Percentiles rank a stretch among this genome's conserved stretches.
Conservation (phyloP, 2,329 filamentous ascomycete genomes). For the Ophiosphaerella herpotricha region DNA sequence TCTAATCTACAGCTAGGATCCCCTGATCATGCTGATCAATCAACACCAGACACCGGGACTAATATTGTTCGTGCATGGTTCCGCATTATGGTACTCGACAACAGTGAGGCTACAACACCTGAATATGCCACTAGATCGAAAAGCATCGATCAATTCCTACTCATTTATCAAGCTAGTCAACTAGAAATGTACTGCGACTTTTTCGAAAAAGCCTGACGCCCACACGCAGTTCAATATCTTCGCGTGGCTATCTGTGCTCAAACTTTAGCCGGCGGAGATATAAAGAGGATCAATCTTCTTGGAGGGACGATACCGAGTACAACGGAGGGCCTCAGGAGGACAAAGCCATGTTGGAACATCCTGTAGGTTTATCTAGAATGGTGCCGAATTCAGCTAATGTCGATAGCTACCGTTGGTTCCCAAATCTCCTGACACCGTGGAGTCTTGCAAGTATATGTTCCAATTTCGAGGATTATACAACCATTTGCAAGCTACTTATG, state of each 20-base stretch:
- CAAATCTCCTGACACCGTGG: conserved; percentile 28
- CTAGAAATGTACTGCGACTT: conserved; percentile 36
- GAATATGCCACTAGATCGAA: conserved; percentile 29
- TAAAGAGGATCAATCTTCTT: conserved; percentile 28
- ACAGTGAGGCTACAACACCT: conserved; percentile 28
- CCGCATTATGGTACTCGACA: conserved; percentile 36
- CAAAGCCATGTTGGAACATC: conserved; percentile 37
- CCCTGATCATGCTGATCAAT: conserved; percentile 1
- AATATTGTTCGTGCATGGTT: conserved; percentile 36
- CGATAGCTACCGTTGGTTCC: conserved; percentile 33
- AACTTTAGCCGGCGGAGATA: conserved; percentile 28
- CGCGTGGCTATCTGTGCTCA: conserved; percentile 34
- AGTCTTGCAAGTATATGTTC: conserved; percentile 34
- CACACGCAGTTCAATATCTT: conserved; percentile 33
- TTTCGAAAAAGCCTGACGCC: conserved; percentile 38
- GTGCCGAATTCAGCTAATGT: background rate
- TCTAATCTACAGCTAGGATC: conserved; percentile 1
- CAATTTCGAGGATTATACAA: conserved; percentile 37
- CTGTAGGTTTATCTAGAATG: conserved; percentile 16
- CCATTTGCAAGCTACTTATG: conserved; percentile 34
- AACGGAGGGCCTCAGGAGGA: conserved; percentile 28
- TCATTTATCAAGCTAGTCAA: conserved; percentile 30
- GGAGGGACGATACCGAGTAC: conserved; percentile 33
- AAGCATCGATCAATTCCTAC: conserved; percentile 29
- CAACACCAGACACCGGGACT: conserved; percentile 18